phyloP scores from a whole-genome alignment of 345 rosid genomes.

The Rhodamnia rubescens region DNA sequence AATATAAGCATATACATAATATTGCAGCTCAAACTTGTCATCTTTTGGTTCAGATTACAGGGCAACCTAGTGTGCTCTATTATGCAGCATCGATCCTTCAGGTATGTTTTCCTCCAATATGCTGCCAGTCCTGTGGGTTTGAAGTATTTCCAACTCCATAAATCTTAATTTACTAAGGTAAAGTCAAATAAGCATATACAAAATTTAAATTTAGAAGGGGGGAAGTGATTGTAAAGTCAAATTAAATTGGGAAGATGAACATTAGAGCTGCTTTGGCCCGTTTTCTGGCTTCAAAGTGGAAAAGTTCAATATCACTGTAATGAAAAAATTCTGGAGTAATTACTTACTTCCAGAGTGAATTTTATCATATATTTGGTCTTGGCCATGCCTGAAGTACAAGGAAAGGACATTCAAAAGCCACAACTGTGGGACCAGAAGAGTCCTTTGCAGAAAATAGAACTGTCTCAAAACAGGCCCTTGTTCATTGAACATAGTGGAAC shows the following conservation, averaged over 20 bases:
- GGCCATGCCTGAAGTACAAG: not conserved
- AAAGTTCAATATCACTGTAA: not conserved
- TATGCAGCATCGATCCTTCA: slow-evolving; percentile 85
- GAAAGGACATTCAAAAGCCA: not conserved
- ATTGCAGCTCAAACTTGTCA: not conserved
- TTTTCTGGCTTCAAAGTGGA: not conserved
- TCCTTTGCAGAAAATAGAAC: not conserved
- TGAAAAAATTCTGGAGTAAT: not conserved
- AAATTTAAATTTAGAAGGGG: too few relatives aligned
- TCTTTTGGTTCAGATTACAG: slow-evolving; percentile 64
- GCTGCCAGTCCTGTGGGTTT: not conserved
- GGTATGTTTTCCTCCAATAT: slow-evolving; percentile 22
- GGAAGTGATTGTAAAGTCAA: too few relatives aligned
- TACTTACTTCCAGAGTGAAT: not conserved
- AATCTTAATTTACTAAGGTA: not conserved
- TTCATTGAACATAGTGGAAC: not conserved
- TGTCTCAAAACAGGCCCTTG: not conserved
- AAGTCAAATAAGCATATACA: too few relatives aligned
- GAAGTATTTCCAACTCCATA: not conserved
- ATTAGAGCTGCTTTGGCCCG: not conserved
- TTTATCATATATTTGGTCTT: not conserved
- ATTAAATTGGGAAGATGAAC: not conserved
- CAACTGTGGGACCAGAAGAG: not conserved
- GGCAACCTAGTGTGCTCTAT: slow-evolving; percentile 96
- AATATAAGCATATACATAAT: not conserved